Evolutionary conservation across 2,329 filamentous ascomycete genomes (phyloP), one percentile per base, ranked within the genome.

Genomic region (Beauveria caledonica): DNA sequence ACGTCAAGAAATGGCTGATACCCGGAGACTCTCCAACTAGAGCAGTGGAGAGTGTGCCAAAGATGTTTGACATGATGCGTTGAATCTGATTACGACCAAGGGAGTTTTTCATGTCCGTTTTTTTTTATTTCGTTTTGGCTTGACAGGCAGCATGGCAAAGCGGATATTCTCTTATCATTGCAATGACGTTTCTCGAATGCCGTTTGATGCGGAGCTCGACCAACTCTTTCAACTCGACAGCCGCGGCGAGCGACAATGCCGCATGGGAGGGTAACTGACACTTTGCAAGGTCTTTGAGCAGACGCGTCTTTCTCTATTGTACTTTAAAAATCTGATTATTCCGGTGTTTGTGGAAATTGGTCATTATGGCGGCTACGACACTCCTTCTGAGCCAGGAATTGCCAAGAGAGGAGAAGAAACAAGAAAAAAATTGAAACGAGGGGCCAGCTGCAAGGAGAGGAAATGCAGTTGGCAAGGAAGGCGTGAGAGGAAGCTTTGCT

Each of bases 1-100:
- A 76, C 73, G 62, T 39, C 57, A 49, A 58, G 53, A 54, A 40
- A 60, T 51, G 59, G 59, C 59, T 51, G 59, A 61, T 57, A 56
- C 58, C 58, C 58, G 58, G 50, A 60, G 58, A 51, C 42, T 60
- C 27, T 45, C 58, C 49, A 53, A 40, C 49, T 60, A 60, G 58
- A 53, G 29, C 36, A 33, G n/a, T 15, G 49, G 58, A 48, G 58
- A 60, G 58, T 44, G 36, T 36, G 23, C 58, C 58, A 48, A 52
- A 27, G 49, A 53, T 60, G 40, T 60, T 59, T 60, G 49, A 60
- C 49, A 60, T 53, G 58, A 60, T 33, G 49, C 33, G 58, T 33
- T 40, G 58, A 48, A 53, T 48, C 58, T 48, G 58, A 53, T 60
- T 48, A 60, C 50, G 58, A 60, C 49, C 42, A 33, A 46, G 50